Percentiles rank a stretch among this genome's conserved stretches.
Conservation (phyloP, 768 basidiomycete genomes). For the Collybiopsis luxurians region DNA sequence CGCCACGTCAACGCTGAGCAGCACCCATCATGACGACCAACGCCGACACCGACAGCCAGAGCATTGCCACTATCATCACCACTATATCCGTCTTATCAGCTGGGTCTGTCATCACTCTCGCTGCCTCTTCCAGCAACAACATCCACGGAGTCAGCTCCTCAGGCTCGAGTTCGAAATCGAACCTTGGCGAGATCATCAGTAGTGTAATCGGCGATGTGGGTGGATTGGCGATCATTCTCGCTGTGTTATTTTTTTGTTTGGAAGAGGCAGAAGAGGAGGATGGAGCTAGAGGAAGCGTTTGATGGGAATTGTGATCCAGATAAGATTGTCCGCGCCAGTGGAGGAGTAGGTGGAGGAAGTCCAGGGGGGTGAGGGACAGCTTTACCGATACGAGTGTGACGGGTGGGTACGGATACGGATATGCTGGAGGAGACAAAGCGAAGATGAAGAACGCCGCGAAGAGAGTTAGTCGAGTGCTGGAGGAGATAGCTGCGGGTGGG, state of each 20-base stretch:
- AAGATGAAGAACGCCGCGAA: not conserved
- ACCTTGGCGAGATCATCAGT: slow-evolving; percentile 8
- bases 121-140: not conserved
- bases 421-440: slow-evolving; percentile 3
- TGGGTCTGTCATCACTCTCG: not conserved
- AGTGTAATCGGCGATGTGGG: slow-evolving; percentile 7
- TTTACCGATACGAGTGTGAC: not conserved
- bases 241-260: not conserved
- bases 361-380: not conserved
- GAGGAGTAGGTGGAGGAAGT: not conserved
- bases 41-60: not conserved
- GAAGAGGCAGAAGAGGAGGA: not conserved
- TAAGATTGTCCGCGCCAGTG: not conserved
- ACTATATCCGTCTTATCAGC: not conserved
- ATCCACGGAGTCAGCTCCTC: too few species aligned
- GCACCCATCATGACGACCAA: not conserved
- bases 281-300: slow-evolving; percentile 5
- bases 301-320: slow-evolving; percentile 13
- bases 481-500: not conserved
- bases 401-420: not conserved
- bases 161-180: not conserved
- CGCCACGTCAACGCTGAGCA: not conserved
- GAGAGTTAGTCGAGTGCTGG: not conserved
- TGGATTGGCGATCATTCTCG: not conserved
- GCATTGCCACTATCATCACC: not conserved